Evolutionary conservation across 169 alveolate genomes (phyloP), one percentile per base, ranked within the genome.

Genomic region (Pseudocohnilembus persalinus): DNA sequence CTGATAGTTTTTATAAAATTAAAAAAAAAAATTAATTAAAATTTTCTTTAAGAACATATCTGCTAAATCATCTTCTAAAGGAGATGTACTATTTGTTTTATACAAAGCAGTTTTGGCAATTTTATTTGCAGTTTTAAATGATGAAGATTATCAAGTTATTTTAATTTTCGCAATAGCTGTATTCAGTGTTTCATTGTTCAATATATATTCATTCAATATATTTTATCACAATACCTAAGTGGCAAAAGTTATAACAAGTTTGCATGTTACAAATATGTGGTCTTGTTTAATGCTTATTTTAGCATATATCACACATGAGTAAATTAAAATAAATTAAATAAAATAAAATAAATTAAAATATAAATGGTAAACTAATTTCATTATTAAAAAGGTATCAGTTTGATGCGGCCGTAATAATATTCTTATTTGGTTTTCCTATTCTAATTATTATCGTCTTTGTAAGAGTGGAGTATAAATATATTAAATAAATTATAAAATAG

Each of bases 11-110:
- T 49, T 11, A 49, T 11, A 49, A 49, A 49, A 20, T 49, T 49
- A 49, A 11, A 49, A 20, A 49, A 49, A 49, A 49, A 11, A 4
- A 11, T 11, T 11, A 49, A 4, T 20, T 11, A 49, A 4, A 11
- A 49, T 11, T 11, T 49, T 49, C 4, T 11, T 49, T 49, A 11
- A 49, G 68, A 49, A 79, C 29, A 49, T 74, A 1, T 35, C 35
- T 63, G 35, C 84, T 27, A 79, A 79, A 79, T 29, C 84, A 16
- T 34, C 84, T 0, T 74, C 76, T 0, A 79, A 75, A 79, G 84
- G 84, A 79, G 84, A 79, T 29, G 27, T 63, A 29, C 35, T 79
- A 25, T 49, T 64, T 4, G 6, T 49, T 1, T 29, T 35, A 35
- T 79, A 34, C 29, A 79, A 79, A 49, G 31, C 63, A n/a, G 34